These are phyloP conservation scores for Cicer chorassanicum DNA, from an alignment of 306 rosid species.

Conservation along the genomic window DNA sequence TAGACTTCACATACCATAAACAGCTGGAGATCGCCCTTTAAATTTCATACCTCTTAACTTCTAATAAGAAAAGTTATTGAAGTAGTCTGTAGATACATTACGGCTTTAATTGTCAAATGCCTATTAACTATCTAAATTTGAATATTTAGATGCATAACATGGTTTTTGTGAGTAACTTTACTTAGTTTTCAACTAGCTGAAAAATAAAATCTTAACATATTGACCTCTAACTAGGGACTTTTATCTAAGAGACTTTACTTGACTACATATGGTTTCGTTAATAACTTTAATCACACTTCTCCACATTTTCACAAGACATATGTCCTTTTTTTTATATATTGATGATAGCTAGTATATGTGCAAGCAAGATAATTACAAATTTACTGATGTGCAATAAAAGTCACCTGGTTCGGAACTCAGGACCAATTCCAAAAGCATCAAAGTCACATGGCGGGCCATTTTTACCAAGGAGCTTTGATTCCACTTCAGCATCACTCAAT, in stretches of 20 bases:
- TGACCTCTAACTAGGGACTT: not conserved
- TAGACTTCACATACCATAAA: slow-evolving; percentile 29
- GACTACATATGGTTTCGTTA: not conserved
- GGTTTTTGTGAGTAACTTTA: slow-evolving; percentile 8
- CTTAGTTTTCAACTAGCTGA: slow-evolving; percentile 7
- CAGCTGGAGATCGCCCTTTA: slow-evolving; percentile 6
- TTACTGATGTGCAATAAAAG: slow-evolving; percentile 1
- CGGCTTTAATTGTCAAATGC: slow-evolving; percentile 6
- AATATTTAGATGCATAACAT: slow-evolving; percentile 13
- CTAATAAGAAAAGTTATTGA: slow-evolving; percentile 8
- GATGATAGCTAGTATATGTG: slow-evolving; percentile 9
- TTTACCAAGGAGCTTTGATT: slow-evolving; percentile 65
- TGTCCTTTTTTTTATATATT: not conserved
- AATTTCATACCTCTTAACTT: slow-evolving; percentile 13
- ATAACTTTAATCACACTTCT: slow-evolving; percentile 1
- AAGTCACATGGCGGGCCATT: slow-evolving; percentile 52
- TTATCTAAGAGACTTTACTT: not conserved
- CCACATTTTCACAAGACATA: slow-evolving; percentile 35
- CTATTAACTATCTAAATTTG: slow-evolving; percentile 29
- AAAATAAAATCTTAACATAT: slow-evolving; percentile 8
- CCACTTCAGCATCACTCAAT: slow-evolving; percentile 80
- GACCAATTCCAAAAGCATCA: slow-evolving; percentile 48
- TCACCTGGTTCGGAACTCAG: slow-evolving; percentile 64
- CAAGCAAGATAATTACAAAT: slow-evolving; percentile 37
- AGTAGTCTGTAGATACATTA: slow-evolving; percentile 15